These are phyloP conservation scores for Apiosordaria backusii DNA, from an alignment of 495 filamentous ascomycete genomes.

Conservation along the genomic window DNA sequence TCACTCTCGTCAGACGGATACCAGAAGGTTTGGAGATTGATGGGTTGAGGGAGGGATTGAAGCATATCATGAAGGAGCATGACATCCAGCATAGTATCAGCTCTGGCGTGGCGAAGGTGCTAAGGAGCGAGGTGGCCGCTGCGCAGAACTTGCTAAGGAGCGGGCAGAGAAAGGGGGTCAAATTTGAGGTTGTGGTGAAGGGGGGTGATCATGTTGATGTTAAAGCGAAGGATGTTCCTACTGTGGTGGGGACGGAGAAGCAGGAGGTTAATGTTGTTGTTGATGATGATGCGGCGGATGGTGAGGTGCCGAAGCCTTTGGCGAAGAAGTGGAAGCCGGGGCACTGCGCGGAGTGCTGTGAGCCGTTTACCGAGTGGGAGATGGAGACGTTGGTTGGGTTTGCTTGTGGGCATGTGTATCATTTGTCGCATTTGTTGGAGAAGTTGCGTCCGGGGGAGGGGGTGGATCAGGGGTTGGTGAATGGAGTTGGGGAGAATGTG, in stretches of 20 bases:
- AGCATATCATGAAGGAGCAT: slow-evolving; percentile 83
- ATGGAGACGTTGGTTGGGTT: slow-evolving; percentile 82
- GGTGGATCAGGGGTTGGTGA: slow-evolving; percentile 25
- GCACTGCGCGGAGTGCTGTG: slow-evolving; percentile 62
- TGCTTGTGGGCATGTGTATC: slow-evolving; percentile 87
- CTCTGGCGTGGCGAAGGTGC: slow-evolving; percentile 80
- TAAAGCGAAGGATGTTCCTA: slow-evolving; percentile 3
- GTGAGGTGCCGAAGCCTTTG: background rate
- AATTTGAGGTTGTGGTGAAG: slow-evolving; percentile 64
- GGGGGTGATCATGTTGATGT: slow-evolving; percentile 19
- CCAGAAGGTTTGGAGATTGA: slow-evolving; percentile 89
- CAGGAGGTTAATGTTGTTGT: slow-evolving; percentile 1
- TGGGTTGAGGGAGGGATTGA: slow-evolving; percentile 78
- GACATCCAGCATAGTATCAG: slow-evolving; percentile 90
- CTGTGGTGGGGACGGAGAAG: slow-evolving; percentile 10
- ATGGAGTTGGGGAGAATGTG: slow-evolving; percentile 35
- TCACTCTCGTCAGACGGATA: slow-evolving; percentile 83
- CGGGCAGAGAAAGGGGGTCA: slow-evolving; percentile 78
- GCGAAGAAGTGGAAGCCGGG: slow-evolving; percentile 40
- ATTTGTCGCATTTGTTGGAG: slow-evolving; percentile 71
- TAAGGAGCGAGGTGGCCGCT: slow-evolving; percentile 78
- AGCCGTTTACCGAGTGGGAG: slow-evolving; percentile 58
- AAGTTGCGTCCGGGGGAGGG: slow-evolving; percentile 42
- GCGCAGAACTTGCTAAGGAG: slow-evolving; percentile 74
- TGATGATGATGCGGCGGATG: slow-evolving; percentile 24